phyloP scores from a whole-genome alignment of 2,329 filamentous ascomycete species.

The Aspergillus novofumigatus region DNA sequence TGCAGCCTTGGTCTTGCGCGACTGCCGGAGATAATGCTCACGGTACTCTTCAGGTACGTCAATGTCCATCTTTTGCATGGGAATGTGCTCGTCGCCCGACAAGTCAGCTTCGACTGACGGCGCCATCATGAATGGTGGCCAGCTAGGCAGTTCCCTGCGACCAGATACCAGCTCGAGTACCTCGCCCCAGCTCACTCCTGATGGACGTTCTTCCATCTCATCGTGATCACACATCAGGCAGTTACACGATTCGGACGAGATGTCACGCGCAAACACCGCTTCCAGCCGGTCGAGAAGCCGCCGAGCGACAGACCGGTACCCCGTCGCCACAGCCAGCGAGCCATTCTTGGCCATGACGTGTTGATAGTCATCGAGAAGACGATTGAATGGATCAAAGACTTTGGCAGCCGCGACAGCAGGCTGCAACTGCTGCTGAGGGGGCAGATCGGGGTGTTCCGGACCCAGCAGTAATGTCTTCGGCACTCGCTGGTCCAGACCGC shows the following conservation, averaged over 20 bases:
- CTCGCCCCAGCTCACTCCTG: constrained; percentile 87
- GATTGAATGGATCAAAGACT: constrained; percentile 78
- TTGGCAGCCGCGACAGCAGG: constrained; percentile 65
- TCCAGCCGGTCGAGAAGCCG: constrained; percentile 85
- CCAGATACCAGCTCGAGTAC: constrained; percentile 91
- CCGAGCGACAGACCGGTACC: constrained; percentile 89
- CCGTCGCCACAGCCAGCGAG: constrained; percentile 89
- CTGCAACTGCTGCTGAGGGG: constrained; percentile 56
- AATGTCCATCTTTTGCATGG: constrained; percentile 78
- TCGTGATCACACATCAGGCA: constrained; percentile 78
- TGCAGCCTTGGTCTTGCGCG: constrained; percentile 84
- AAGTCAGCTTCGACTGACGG: constrained; percentile 56
- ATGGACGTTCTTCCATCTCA: constrained; percentile 51
- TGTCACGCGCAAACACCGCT: constrained; percentile 88
- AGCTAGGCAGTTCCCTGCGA: constrained; percentile 75
- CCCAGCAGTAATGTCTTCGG: constrained; percentile 65
- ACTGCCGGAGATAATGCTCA: constrained; percentile 87
- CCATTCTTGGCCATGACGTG: constrained; percentile 77
- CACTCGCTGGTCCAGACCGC: constrained; percentile 68
- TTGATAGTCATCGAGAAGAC: constrained; percentile 79
- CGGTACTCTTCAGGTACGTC: constrained; percentile 92
- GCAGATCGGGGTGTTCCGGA: constrained; percentile 50
- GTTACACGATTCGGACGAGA: constrained; percentile 77
- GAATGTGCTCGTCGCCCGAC: constrained; percentile 49
- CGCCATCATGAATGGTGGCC: constrained; percentile 81